phyloP scores from a whole-genome alignment of 208 protist species.

The Balamuthia mandrillaris region DNA sequence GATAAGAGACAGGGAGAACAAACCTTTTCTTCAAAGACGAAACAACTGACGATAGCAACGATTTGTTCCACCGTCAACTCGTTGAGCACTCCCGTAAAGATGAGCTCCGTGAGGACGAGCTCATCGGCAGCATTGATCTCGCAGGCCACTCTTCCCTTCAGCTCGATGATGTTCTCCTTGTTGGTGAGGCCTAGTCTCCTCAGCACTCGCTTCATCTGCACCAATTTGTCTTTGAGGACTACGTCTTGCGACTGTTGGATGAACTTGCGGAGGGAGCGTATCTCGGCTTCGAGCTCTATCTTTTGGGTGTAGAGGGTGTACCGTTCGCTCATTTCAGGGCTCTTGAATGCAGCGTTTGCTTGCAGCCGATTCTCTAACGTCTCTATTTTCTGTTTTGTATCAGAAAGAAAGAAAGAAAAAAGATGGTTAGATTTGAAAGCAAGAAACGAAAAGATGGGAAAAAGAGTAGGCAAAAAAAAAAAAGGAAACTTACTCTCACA shows the following conservation, averaged over 20 bases:
- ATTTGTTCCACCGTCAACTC: constrained; percentile 86
- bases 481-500: background rate
- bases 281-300: constrained; percentile 73
- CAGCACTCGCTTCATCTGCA: constrained; percentile 93
- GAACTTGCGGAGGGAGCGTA: constrained; percentile 67
- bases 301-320: background rate
- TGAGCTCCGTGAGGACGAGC: constrained; percentile 95
- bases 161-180: constrained; percentile 91
- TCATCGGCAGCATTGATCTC: constrained; percentile 97
- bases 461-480: background rate
- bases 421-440: too few relatives aligned
- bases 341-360: constrained; percentile 70
- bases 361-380: constrained; percentile 80
- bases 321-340: constrained; percentile 39
- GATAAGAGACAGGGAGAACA: background rate
- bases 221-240: constrained; percentile 85
- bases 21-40: constrained; percentile 92
- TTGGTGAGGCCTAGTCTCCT: constrained; percentile 80
- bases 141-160: constrained; percentile 94
- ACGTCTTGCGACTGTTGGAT: constrained; percentile 49
- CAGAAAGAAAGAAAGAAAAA: too few relatives aligned
- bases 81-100: constrained; percentile 97
- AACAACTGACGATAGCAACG: constrained; percentile 89
- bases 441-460: too few relatives aligned
- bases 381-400: constrained; percentile 79